A percentile compares a stretch with the other conserved stretches of the same genome.
These are phyloP conservation scores for Lotmaria passim DNA, from an alignment of 208 protist genomes.

Conservation along the genomic window DNA sequence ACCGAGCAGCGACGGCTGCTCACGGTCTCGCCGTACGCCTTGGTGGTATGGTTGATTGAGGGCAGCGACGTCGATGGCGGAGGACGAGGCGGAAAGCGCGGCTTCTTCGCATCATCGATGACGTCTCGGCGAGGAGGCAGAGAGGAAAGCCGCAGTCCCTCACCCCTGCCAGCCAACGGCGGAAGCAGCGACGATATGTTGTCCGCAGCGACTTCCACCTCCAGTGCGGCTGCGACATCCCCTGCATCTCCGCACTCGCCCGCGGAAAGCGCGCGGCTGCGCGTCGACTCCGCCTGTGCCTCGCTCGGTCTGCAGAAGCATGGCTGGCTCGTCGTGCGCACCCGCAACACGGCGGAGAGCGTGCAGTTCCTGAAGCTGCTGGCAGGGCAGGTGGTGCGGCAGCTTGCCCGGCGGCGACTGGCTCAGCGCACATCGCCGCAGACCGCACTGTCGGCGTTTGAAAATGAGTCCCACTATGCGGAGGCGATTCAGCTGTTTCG, in stretches of 20 bases:
- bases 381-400: constrained; percentile 22
- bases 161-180: background rate
- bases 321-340: constrained; percentile 51
- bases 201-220: background rate
- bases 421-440: too few relatives aligned
- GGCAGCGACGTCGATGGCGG: constrained; percentile 28
- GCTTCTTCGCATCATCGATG: background rate
- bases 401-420: constrained; percentile 20
- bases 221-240: background rate
- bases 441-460: too few relatives aligned
- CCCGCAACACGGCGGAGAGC: constrained; percentile 52
- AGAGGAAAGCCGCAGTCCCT: constrained; percentile 8
- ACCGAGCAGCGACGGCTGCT: constrained; percentile 73
- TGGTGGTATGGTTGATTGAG: constrained; percentile 81
- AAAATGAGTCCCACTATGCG: background rate
- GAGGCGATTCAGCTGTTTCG: background rate
- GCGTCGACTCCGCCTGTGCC: constrained; percentile 53
- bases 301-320: constrained; percentile 32
- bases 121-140: background rate
- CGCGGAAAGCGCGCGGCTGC: constrained; percentile 25
- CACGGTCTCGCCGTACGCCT: constrained; percentile 47
- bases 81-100: background rate
- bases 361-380: constrained; percentile 46
- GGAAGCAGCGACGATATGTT: background rate
- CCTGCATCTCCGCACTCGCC: background rate